Evolutionary conservation across 108 stramenopile genomes (phyloP).

Genomic region (Craspedostauros australis): DNA sequence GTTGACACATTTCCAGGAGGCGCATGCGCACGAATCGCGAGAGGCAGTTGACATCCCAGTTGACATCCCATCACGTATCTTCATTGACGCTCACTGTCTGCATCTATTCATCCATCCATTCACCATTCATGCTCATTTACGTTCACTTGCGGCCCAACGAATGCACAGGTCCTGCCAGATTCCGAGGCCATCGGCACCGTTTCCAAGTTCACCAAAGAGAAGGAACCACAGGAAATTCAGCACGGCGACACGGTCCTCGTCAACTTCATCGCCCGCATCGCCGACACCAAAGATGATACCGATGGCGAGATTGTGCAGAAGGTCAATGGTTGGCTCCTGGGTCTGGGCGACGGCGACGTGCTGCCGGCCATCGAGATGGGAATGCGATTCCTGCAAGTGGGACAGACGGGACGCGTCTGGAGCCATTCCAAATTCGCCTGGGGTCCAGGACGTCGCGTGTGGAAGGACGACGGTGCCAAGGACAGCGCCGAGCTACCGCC

Average conservation of each 20-base stretch:
- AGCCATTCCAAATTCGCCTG: slow-evolving; percentile 53
- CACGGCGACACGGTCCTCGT: slow-evolving; percentile 38
- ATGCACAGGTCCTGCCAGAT: slow-evolving; percentile 2
- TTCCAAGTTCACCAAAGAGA: neutral
- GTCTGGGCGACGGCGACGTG: slow-evolving; percentile 46
- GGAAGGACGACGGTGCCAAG: neutral
- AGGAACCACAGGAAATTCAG: slow-evolving; percentile 16
- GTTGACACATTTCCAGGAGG: no score
- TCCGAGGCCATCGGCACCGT: no score
- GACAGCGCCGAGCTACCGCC: slow-evolving; percentile 25
- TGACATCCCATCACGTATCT: no score
- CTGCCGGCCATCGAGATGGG: slow-evolving; percentile 50
- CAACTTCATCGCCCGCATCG: slow-evolving; percentile 32
- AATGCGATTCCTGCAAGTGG: slow-evolving; percentile 41
- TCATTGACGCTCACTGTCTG: neutral
- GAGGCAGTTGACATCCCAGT: no score
- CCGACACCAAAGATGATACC: slow-evolving; percentile 5
- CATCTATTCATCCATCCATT: neutral
- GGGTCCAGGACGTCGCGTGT: slow-evolving; percentile 21
- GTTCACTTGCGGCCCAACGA: neutral
- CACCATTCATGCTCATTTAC: neutral
- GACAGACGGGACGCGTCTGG: slow-evolving; percentile 36
- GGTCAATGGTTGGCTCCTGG: slow-evolving; percentile 33
- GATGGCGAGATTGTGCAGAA: slow-evolving; percentile 26
- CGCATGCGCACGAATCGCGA: no score